Conservation (phyloP, 2,329 filamentous ascomycete genomes). For the Calonectria naviculata region DNA sequence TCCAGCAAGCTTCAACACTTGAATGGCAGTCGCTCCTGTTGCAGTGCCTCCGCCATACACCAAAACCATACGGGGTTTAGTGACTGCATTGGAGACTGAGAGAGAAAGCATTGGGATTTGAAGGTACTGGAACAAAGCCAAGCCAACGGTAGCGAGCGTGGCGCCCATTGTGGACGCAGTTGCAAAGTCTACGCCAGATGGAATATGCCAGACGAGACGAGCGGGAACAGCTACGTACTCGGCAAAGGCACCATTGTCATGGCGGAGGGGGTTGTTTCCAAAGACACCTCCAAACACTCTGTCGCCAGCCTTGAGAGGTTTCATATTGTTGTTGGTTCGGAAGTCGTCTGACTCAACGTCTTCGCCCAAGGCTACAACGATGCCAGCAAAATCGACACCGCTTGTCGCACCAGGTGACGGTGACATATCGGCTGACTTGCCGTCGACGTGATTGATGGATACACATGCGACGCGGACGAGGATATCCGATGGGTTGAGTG, state of each 20-base stretch:
- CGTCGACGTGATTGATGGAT: slow-evolving; percentile 31
- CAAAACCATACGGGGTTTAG: slow-evolving; percentile 1
- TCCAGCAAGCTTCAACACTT: slow-evolving; percentile 21
- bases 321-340: slow-evolving; percentile 22
- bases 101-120: slow-evolving; percentile 16
- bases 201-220: slow-evolving; percentile 23
- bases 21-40: slow-evolving; percentile 17
- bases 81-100: not conserved
- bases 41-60: slow-evolving; percentile 21
- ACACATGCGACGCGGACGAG: slow-evolving; percentile 26
- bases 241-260: slow-evolving; percentile 27
- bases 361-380: slow-evolving; percentile 19
- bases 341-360: slow-evolving; percentile 21
- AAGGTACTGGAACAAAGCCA: slow-evolving; percentile 22
- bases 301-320: slow-evolving; percentile 18
- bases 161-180: slow-evolving; percentile 21
- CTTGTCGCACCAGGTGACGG: slow-evolving; percentile 28
- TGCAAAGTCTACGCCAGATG: slow-evolving; percentile 6
- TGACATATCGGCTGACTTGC: slow-evolving; percentile 33
- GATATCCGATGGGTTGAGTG: slow-evolving; percentile 12
- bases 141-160: slow-evolving; percentile 21
- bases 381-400: slow-evolving; percentile 31
- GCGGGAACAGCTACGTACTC: slow-evolving; percentile 23
- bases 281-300: slow-evolving; percentile 25
- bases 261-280: slow-evolving; percentile 26